Base-by-base conservation (phyloP, 768 basidiomycete species). In the Tricholoma matsutake region DNA sequence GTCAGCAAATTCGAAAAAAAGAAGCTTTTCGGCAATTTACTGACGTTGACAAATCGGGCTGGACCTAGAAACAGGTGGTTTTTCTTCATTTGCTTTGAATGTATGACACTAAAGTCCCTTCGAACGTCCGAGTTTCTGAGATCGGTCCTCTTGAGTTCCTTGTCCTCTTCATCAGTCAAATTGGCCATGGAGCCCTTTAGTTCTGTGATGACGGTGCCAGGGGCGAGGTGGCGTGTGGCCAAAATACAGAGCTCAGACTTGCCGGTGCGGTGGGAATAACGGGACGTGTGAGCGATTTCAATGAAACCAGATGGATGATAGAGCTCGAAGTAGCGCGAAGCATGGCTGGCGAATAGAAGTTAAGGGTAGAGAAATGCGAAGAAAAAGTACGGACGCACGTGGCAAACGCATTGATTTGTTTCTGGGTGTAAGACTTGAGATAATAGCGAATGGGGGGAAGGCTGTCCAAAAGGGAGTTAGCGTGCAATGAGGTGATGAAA, bases 161-260 rank as follows among this genome's bases (percentile, higher is more conserved):
- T 84, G 68, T 94, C 92, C 69, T 94, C 92, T 63, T 91, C 89
- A 57, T 90, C 88, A 16, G 91, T 90, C 49, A 94, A 76, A 71
- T 93, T 86, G 16, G 93, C 92, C 89, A 94, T 91, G 9, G 92
- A 94, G 35, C 92, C 92, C 72, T 94, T 93, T 54, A 94, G 80
- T 69, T 94, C 92, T n/a, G 83, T 85, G 63, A 94, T 87, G 63
- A 92, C 90, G 57, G 81, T 74, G 61, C 91, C 89, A 20, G 86
- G 82, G 25, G 78, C 75, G 29, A 94, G 80, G 41, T 81, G 73
- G 25, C 88, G 87, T 18, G 92, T 94, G 31, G 92, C 92, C 55
- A 94, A 81, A 56, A 94, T 93, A 67, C 93, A 94, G 13, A 94
- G 75, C 70, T 94, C 92, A 31, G 91, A 91, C 75, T 94, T 94